Evolutionary conservation across 176 grass and related monocot genomes (phyloP), one percentile per base, ranked within the genome.

Genomic region (Triticum dicoccoides): DNA sequence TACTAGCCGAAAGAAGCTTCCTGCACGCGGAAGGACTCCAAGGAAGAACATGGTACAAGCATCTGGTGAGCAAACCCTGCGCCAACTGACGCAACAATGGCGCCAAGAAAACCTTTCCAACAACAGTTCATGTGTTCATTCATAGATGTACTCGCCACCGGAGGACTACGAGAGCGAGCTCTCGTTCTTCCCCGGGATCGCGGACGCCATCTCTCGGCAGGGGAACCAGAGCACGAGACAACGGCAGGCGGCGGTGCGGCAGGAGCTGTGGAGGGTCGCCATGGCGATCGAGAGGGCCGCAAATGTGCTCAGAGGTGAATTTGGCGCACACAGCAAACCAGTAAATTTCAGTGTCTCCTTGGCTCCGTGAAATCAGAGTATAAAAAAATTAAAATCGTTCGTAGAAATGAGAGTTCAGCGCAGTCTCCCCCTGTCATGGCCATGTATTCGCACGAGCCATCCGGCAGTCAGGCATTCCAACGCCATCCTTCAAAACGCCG

Each of bases 11-110:
- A 90, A 96, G 97, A 92, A 92, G 93, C 88, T 96, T 98, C 45
- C 82, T 98, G 67, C 88, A 96, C 61, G 70, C 87, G 45, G 92
- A 96, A 73, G 97, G 97, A 34, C 94, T 98, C 62, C 23, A 91
- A 85, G 92, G 97, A 80, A 96, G 97, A 88, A n/a, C 17, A n/a
- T 98, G 97, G 94, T 98, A 91, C 66, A 98, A 88, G 82, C 97
- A 98, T 85, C 81, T 96, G 90, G 94, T 98, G 78, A 88, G 87
- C 24, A 76, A 79, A 83, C 41, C 5, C 30, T 64, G 15, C 41
- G 3, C 39, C 61, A 81, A 8, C 3, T 62, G 27, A 44, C 20
- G 35, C 52, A 78, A 37, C 12, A 17, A 39, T 6, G 14, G 29
- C 3, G 42, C 14, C 9, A 4, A n/a, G 15, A 81, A 69, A 15